Conservation (phyloP, 495 filamentous ascomycete species). For the Rhypophila decipiens region DNA sequence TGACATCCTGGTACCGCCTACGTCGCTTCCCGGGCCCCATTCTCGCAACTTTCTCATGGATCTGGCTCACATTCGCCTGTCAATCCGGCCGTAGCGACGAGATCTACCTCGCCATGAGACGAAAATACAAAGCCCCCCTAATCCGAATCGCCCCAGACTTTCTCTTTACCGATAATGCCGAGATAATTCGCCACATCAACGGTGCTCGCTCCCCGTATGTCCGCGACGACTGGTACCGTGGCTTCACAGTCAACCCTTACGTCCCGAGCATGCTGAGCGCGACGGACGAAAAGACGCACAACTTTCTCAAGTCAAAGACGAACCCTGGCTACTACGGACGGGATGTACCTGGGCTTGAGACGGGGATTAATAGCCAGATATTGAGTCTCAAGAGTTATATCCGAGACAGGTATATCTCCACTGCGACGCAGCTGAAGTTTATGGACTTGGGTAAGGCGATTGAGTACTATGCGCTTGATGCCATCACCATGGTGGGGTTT, state of each 20-base stretch:
- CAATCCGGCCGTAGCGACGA: not conserved
- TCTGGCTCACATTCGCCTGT: constrained; percentile 9
- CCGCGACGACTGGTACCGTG: constrained; percentile 1
- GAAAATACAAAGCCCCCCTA: constrained; percentile 38
- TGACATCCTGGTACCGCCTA: constrained; percentile 7
- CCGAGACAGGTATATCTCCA: not conserved
- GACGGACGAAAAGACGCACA: constrained; percentile 28
- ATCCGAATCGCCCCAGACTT: constrained; percentile 35
- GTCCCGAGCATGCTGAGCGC: constrained; percentile 21
- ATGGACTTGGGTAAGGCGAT: not conserved
- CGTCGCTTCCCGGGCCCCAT: constrained; percentile 17
- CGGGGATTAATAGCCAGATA: constrained; percentile 32
- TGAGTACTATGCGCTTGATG: constrained; percentile 25
- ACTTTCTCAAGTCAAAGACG: constrained; percentile 22
- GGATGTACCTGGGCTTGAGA: constrained; percentile 18
- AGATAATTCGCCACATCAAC: constrained; percentile 18
- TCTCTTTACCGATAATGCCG: constrained; percentile 21
- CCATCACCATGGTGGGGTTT: constrained; percentile 39
- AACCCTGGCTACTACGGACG: constrained; percentile 34
- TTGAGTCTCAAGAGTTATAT: constrained; percentile 22
- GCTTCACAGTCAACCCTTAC: not conserved
- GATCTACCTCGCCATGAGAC: constrained; percentile 3
- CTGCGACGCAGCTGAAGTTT: not conserved
- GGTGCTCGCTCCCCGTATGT: constrained; percentile 15
- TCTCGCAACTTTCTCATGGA: constrained; percentile 17